Evolutionary conservation across 176 grass and related monocot genomes (phyloP).

Genomic region (Hsuehochloa calcarea): DNA sequence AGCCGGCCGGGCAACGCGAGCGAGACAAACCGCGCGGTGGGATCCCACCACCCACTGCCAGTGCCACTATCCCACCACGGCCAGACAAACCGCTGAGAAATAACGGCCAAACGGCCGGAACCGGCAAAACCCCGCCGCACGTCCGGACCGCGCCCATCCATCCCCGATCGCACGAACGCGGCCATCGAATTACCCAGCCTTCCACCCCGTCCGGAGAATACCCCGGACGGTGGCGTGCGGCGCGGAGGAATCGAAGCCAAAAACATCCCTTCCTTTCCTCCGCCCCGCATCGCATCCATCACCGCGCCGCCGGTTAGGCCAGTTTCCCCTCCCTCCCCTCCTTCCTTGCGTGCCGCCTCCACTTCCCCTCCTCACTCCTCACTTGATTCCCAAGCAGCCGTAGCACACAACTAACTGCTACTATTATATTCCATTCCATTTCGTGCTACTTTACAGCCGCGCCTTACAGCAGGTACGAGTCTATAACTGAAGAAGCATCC

Average conservation of each 20-base stretch:
- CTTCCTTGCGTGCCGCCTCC: conserved; percentile 51
- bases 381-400: conserved; percentile 6
- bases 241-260: not conserved
- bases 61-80: too few relatives aligned
- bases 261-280: conserved; percentile 19
- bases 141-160: not conserved
- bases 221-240: conserved; percentile 11
- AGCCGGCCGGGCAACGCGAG: too few relatives aligned
- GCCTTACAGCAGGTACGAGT: conserved; percentile 15
- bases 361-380: not conserved
- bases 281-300: not conserved
- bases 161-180: conserved; percentile 2
- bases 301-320: not conserved
- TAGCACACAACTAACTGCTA: not conserved
- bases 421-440: conserved; percentile 33
- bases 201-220: not conserved
- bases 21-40: too few relatives aligned
- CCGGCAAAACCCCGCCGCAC: too few relatives aligned
- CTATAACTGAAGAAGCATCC: conserved; percentile 26
- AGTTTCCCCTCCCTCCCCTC: not conserved
- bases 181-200: not conserved
- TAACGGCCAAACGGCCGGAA: too few relatives aligned
- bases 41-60: too few relatives aligned
- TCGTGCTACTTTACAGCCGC: conserved; percentile 27
- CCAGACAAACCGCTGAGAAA: too few relatives aligned